Conservation (phyloP, 2,329 filamentous ascomycete genomes). For the Scytalidium sp. region DNA sequence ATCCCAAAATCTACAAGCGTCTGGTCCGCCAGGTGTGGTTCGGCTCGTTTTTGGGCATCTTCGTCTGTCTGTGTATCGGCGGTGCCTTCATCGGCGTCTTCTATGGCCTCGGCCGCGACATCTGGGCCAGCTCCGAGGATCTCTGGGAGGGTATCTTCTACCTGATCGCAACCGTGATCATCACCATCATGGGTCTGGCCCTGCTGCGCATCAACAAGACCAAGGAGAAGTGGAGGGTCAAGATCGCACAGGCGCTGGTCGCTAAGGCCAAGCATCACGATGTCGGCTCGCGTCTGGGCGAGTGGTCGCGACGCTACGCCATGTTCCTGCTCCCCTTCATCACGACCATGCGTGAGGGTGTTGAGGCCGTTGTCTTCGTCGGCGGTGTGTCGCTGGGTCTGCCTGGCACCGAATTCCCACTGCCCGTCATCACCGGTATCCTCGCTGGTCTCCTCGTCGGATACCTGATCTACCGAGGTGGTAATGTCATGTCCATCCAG, state of each 20-base stretch:
- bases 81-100: constrained; percentile 57
- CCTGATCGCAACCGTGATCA: constrained; percentile 71
- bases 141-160: constrained; percentile 78
- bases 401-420: constrained; percentile 70
- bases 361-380: constrained; percentile 81
- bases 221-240: constrained; percentile 79
- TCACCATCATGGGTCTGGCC: constrained; percentile 74
- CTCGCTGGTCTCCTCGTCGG: constrained; percentile 63
- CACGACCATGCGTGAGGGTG: constrained; percentile 75
- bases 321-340: constrained; percentile 84
- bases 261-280: constrained; percentile 29
- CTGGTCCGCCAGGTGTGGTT: constrained; percentile 61
- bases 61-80: constrained; percentile 53
- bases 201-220: constrained; percentile 76
- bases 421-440: constrained; percentile 70
- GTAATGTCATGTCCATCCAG: constrained; percentile 61
- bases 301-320: constrained; percentile 69
- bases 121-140: constrained; percentile 65
- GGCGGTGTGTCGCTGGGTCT: constrained; percentile 74
- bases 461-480: constrained; percentile 67
- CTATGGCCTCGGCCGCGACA: constrained; percentile 60
- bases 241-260: constrained; percentile 68
- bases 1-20: constrained; percentile 62
- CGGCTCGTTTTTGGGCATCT: constrained; percentile 48
- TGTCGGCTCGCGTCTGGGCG: constrained; percentile 47